Percentiles rank a stretch among this genome's conserved stretches.
phyloP scores from a whole-genome alignment of 202 grass and related monocot genomes.

The Setaria viridis region DNA sequence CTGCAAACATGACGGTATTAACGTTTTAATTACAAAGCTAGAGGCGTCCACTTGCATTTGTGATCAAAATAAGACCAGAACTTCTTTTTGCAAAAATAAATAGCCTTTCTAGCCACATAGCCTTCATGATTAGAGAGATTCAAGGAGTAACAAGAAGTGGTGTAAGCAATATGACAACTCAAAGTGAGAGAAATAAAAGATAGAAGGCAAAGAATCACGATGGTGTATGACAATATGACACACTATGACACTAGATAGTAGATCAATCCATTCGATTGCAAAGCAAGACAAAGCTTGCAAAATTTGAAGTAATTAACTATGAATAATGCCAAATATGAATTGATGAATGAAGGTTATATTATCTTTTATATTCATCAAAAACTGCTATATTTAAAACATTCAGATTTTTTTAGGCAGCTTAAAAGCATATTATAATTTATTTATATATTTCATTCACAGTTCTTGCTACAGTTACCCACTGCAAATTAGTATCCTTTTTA shows the following conservation, averaged over 20 bases:
- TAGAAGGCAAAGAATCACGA: neutral
- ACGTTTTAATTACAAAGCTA: neutral
- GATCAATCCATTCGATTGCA: neutral
- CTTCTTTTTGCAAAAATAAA: neutral
- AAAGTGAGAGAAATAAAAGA: neutral
- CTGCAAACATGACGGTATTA: neutral
- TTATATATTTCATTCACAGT: neutral
- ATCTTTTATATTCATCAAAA: neutral
- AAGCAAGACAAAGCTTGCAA: neutral
- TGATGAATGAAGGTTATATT: neutral
- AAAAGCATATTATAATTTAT: neutral
- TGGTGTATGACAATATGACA: neutral
- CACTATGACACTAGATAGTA: neutral
- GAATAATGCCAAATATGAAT: neutral
- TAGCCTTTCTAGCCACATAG: neutral
- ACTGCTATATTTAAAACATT: neutral
- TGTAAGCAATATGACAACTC: neutral
- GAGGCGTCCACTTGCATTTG: constrained; percentile 6
- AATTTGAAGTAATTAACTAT: neutral
- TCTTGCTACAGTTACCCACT: neutral
- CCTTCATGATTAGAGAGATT: neutral
- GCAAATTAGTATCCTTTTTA: neutral
- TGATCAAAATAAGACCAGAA: constrained; percentile 23
- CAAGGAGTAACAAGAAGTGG: neutral
- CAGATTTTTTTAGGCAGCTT: neutral